Conservation (phyloP, 148 eudicot species). For the Diospyros lotus region DNA sequence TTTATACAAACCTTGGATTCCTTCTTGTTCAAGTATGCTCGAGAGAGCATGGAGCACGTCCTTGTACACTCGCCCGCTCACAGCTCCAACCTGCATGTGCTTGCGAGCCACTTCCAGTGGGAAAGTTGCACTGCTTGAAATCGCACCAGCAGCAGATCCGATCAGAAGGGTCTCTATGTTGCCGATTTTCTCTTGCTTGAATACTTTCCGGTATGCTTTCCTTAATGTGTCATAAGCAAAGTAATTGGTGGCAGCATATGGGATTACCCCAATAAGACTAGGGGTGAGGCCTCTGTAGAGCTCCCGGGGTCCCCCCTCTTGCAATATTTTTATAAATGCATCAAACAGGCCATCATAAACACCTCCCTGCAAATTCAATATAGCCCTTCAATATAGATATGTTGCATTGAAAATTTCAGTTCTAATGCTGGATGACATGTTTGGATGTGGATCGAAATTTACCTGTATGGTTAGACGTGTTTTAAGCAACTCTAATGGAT, state of each 20-base stretch:
- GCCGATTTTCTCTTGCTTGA: constrained; percentile 71
- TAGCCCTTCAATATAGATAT: not conserved
- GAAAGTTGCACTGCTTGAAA: constrained; percentile 86
- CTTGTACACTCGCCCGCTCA: constrained; percentile 72
- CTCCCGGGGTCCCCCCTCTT: constrained; percentile 77
- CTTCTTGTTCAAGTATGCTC: constrained; percentile 73
- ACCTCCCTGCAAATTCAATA: constrained; percentile 50
- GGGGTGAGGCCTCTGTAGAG: constrained; percentile 81
- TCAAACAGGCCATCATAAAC: constrained; percentile 67
- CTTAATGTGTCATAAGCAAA: constrained; percentile 86
- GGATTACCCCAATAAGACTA: constrained; percentile 78
- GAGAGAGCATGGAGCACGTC: constrained; percentile 76
- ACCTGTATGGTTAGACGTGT: constrained; percentile 96
- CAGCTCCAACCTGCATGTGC: constrained; percentile 94
- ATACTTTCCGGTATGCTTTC: constrained; percentile 60
- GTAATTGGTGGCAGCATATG: constrained; percentile 82
- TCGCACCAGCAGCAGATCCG: constrained; percentile 94
- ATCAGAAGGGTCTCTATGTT: constrained; percentile 80
- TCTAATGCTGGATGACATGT: not conserved
- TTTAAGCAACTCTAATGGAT: constrained; percentile 94
- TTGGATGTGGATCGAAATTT: not conserved
- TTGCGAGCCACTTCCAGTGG: constrained; percentile 96
- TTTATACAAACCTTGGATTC: constrained; percentile 65
- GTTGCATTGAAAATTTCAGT: not conserved
- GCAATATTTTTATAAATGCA: constrained; percentile 65